Percentiles rank a stretch among this genome's conserved stretches.
These are phyloP conservation scores for Cornus florida DNA, from an alignment of 148 eudicot species.

Conservation along the genomic window DNA sequence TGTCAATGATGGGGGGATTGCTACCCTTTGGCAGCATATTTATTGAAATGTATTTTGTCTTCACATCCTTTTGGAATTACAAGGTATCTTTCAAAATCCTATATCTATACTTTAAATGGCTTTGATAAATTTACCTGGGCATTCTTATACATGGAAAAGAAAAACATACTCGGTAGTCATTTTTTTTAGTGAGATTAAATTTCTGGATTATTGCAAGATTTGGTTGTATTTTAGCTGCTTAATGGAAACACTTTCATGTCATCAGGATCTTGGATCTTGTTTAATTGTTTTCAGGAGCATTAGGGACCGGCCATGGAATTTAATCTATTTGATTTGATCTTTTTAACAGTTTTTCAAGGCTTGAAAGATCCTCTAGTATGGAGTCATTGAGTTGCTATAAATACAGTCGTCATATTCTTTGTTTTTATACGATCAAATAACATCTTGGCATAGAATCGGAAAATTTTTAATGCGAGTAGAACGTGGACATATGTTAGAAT, in stretches of 20 bases:
- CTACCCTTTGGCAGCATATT: conserved; percentile 87
- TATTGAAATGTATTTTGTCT: conserved; percentile 78
- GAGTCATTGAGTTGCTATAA: background rate
- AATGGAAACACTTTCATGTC: background rate
- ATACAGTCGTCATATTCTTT: too few species aligned
- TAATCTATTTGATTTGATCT: too few species aligned
- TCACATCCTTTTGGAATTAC: conserved; percentile 93
- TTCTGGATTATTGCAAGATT: background rate
- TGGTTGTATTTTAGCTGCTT: background rate
- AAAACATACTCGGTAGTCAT: background rate
- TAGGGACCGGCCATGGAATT: background rate
- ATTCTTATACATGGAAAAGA: background rate
- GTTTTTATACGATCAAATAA: background rate
- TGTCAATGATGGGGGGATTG: conserved; percentile 77
- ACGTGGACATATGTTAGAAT: too few species aligned
- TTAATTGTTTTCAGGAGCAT: background rate
- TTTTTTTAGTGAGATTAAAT: background rate
- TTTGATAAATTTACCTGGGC: conserved; percentile 10
- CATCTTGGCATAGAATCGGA: background rate
- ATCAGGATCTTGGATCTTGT: background rate
- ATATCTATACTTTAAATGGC: background rate
- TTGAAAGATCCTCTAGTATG: background rate
- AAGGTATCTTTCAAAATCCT: conserved; percentile 43
- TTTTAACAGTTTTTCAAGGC: background rate
- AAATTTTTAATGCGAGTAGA: too few species aligned